A percentile compares a stretch with the other conserved stretches of the same genome.
These are phyloP conservation scores for Nectriaceae sp. DNA, from an alignment of 2,329 filamentous ascomycete genomes.

Conservation along the genomic window DNA sequence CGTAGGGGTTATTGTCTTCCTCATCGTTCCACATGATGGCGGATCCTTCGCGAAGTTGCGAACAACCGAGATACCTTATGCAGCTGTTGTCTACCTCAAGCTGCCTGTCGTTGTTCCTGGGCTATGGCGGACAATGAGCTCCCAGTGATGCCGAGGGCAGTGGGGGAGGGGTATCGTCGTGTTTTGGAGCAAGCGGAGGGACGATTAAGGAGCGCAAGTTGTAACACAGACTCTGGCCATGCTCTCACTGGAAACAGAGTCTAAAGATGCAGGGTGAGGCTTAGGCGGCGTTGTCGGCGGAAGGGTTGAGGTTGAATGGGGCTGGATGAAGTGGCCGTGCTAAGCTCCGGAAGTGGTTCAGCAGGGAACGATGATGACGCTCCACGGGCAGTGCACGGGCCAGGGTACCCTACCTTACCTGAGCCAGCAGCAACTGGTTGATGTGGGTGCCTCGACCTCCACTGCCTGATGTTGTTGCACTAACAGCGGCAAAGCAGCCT, in stretches of 20 bases:
- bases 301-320: constrained; percentile 12
- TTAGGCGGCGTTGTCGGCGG: constrained; percentile 15
- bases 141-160: constrained; percentile 19
- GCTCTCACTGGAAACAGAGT: constrained; percentile 7
- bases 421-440: no score
- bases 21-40: constrained; percentile 94
- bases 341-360: constrained; percentile 9
- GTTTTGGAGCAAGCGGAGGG: constrained; percentile 11
- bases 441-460: no score
- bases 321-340: constrained; percentile 20
- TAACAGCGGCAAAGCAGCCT: no score
- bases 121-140: constrained; percentile 18
- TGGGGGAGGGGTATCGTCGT: constrained; percentile 24
- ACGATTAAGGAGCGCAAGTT: constrained; percentile 14
- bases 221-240: constrained; percentile 24
- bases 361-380: constrained; percentile 10
- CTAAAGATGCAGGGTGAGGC: constrained; percentile 9
- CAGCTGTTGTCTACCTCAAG: constrained; percentile 9
- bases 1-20: constrained; percentile 94
- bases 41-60: constrained; percentile 14
- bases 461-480: no score
- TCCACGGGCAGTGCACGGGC: constrained; percentile 5
- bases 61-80: not conserved
- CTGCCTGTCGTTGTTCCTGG: constrained; percentile 18
- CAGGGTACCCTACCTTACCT: no score